Percentiles rank a stretch among this genome's conserved stretches.
phyloP scores from a whole-genome alignment of 306 rosid species.

The Luffa aegyptiaca region DNA sequence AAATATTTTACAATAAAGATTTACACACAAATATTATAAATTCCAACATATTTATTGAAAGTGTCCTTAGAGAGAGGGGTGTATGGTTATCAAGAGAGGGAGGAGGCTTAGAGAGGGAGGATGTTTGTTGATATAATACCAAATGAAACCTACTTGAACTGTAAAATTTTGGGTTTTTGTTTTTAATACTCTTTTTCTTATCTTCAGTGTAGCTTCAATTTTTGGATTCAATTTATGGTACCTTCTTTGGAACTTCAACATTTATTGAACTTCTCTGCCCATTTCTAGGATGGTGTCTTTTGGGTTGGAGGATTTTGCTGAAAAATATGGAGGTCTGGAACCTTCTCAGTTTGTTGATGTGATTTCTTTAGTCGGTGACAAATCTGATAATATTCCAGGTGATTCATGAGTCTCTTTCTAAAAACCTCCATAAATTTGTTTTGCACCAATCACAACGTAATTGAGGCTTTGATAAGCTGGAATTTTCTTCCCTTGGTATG shows the following conservation, averaged over 20 bases:
- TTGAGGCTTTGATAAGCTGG: background rate
- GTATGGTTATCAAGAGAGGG: background rate
- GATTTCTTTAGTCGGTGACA: conserved; percentile 80
- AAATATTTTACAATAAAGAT: no score
- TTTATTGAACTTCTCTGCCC: conserved; percentile 9
- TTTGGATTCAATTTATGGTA: background rate
- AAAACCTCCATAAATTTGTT: background rate
- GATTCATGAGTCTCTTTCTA: conserved; percentile 17
- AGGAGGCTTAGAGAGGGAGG: background rate
- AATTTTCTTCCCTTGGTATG: background rate
- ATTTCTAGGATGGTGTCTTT: conserved; percentile 78
- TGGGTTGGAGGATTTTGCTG: conserved; percentile 80
- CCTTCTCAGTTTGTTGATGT: conserved; percentile 94
- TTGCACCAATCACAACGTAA: background rate
- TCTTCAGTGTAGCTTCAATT: background rate
- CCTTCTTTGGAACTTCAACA: conserved; percentile 1
- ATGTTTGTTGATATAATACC: background rate
- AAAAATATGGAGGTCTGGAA: conserved; percentile 55
- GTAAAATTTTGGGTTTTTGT: background rate
- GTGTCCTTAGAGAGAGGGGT: background rate
- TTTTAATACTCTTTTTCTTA: background rate
- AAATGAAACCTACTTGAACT: background rate
- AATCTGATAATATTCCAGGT: conserved; percentile 95
- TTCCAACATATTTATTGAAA: background rate
- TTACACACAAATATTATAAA: no score